Percentiles rank a stretch among this genome's conserved stretches.
Conservation (phyloP, 176 grass and related monocot genomes). For the Eleusine coracana region DNA sequence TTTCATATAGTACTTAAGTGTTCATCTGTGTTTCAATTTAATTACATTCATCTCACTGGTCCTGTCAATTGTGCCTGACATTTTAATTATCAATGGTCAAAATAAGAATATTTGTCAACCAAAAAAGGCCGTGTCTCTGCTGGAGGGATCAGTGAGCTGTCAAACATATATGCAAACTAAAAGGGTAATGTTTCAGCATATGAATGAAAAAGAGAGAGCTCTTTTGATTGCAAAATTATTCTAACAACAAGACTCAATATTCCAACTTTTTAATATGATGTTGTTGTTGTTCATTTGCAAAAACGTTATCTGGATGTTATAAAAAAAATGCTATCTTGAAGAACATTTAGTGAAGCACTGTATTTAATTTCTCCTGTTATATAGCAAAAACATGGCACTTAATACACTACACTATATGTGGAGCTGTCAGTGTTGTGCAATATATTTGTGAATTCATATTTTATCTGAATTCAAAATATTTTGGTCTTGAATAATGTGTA, state of each 20-base stretch:
- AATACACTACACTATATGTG: not conserved
- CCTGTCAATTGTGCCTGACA: not conserved
- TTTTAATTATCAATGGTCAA: not conserved
- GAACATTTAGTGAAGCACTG: not conserved
- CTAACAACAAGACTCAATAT: not conserved
- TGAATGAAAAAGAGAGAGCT: not conserved
- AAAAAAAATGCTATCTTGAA: constrained; percentile 1
- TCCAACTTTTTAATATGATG: constrained; percentile 7
- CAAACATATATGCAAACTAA: not conserved
- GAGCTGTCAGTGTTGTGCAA: not conserved
- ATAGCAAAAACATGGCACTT: not conserved
- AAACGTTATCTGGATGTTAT: not conserved
- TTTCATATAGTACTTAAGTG: not conserved
- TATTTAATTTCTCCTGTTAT: not conserved
- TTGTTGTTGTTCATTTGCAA: not conserved
- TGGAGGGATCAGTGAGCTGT: no score
- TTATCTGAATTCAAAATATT: not conserved
- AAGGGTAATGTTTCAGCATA: not conserved
- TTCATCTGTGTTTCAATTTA: no score
- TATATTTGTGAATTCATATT: not conserved
- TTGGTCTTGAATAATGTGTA: not conserved
- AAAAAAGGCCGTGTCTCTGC: no score
- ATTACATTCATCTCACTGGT: no score
- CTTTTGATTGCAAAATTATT: not conserved
- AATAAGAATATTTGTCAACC: not conserved